Evolutionary conservation across 2,329 filamentous ascomycete genomes (phyloP).

Genomic region (Diaporthe caulivora): DNA sequence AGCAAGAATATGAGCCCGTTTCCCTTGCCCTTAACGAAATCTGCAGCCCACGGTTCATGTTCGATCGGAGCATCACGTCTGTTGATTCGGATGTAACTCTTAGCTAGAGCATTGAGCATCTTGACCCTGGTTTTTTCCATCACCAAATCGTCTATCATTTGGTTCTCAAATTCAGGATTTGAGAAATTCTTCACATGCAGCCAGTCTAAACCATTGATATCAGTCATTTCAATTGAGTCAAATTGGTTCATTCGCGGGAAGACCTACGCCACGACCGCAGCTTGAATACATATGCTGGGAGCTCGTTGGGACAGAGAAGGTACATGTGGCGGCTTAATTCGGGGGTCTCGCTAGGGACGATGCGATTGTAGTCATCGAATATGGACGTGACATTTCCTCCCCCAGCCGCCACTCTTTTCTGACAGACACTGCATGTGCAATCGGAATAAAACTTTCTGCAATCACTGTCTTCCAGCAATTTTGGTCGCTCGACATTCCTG

Average conservation of each 20-base stretch:
- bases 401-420: neutral
- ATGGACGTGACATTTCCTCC: neutral
- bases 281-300: conserved; percentile 42
- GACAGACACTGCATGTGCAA: conserved; percentile 24
- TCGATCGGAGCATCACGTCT: conserved; percentile 39
- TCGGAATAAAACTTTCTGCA: neutral
- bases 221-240: neutral
- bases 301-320: conserved; percentile 39
- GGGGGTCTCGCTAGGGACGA: neutral
- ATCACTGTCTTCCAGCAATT: neutral
- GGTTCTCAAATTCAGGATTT: conserved; percentile 45
- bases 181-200: conserved; percentile 44
- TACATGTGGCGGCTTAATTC: conserved; percentile 25
- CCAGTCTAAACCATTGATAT: conserved; percentile 34
- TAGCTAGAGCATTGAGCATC: conserved; percentile 47
- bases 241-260: neutral
- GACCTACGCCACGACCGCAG: conserved; percentile 43
- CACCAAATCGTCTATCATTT: conserved; percentile 47
- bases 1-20: conserved; percentile 20
- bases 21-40: conserved; percentile 30
- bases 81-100: conserved; percentile 45
- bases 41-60: conserved; percentile 10
- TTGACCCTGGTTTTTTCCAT: conserved; percentile 45
- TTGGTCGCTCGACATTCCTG: neutral
- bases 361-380: neutral